These are phyloP conservation scores for Alternaria panax DNA, from an alignment of 2,329 filamentous ascomycete species.

Conservation along the genomic window DNA sequence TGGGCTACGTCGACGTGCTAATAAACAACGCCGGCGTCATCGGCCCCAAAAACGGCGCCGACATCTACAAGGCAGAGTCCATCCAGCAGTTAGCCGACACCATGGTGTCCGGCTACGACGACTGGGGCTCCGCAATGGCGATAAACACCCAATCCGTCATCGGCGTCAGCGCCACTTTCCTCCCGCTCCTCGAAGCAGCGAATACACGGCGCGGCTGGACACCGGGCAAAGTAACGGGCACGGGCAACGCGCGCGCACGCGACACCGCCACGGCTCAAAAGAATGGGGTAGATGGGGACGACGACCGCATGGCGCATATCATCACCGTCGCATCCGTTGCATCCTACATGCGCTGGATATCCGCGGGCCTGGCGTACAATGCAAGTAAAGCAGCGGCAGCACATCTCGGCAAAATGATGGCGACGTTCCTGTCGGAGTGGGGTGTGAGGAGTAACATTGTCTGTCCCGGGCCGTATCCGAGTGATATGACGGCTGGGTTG, in stretches of 20 bases:
- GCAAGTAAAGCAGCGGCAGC: slow-evolving; percentile 55
- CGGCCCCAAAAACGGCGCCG: slow-evolving; percentile 53
- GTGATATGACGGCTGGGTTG: slow-evolving; percentile 52
- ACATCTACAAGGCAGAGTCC: slow-evolving; percentile 53
- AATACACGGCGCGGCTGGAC: slow-evolving; percentile 54
- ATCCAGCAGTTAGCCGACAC: slow-evolving; percentile 54
- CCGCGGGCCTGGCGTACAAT: slow-evolving; percentile 53
- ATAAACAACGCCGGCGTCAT: slow-evolving; percentile 61
- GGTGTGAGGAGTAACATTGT: slow-evolving; percentile 58
- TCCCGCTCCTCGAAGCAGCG: slow-evolving; percentile 55
- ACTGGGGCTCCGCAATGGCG: slow-evolving; percentile 49
- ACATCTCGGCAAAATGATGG: slow-evolving; percentile 56
- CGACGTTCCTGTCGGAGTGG: slow-evolving; percentile 53
- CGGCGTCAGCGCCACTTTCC: slow-evolving; percentile 54
- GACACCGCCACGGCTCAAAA: slow-evolving; percentile 25
- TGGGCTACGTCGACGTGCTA: slow-evolving; percentile 60
- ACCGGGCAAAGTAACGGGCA: slow-evolving; percentile 41
- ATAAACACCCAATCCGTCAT: slow-evolving; percentile 57
- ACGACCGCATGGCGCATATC: slow-evolving; percentile 55
- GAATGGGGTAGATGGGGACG: slow-evolving; percentile 37
- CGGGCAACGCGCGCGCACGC: slow-evolving; percentile 34
- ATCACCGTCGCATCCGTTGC: slow-evolving; percentile 55
- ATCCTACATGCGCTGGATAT: slow-evolving; percentile 48
- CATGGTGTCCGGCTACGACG: slow-evolving; percentile 44
- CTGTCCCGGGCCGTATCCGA: slow-evolving; percentile 54